phyloP scores from a whole-genome alignment of 345 rosid species.

The Theobroma cacao region DNA sequence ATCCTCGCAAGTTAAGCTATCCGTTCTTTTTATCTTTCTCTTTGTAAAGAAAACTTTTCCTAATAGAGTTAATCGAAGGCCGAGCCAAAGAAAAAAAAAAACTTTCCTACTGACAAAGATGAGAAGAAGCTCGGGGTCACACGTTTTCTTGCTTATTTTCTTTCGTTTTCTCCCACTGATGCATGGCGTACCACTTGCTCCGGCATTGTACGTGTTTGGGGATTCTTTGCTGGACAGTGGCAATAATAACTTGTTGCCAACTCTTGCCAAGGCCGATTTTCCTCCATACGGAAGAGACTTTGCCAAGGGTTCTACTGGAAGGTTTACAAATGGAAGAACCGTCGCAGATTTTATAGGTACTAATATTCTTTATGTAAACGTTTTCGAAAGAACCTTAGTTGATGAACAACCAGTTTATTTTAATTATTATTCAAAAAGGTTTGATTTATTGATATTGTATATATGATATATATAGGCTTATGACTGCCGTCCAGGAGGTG shows the following conservation, averaged over 20 bases:
- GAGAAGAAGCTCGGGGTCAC: not conserved
- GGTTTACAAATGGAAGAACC: slow-evolving; percentile 48
- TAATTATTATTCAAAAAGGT: no score
- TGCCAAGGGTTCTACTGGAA: slow-evolving; percentile 31
- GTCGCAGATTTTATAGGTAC: slow-evolving; percentile 37
- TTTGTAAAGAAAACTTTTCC: no score
- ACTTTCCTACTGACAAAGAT: not conserved
- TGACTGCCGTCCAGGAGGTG: no score
- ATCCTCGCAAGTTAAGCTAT: no score
- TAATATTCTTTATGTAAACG: no score
- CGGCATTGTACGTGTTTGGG: slow-evolving; percentile 45
- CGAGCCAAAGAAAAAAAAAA: not conserved
- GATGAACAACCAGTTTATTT: no score
- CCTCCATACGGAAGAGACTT: slow-evolving; percentile 39
- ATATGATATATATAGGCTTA: no score
- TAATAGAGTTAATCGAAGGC: no score
- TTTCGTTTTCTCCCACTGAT: not conserved
- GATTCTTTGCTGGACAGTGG: slow-evolving; percentile 46
- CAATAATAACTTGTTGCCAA: slow-evolving; percentile 41
- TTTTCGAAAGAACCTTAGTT: no score
- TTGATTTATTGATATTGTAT: no score
- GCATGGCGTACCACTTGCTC: not conserved
- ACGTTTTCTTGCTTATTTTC: not conserved
- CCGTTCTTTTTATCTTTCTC: no score
- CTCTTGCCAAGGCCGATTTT: slow-evolving; percentile 33